Evolutionary conservation across 2,329 filamentous ascomycete genomes (phyloP).

Genomic region (Aspergillus alliaceus): DNA sequence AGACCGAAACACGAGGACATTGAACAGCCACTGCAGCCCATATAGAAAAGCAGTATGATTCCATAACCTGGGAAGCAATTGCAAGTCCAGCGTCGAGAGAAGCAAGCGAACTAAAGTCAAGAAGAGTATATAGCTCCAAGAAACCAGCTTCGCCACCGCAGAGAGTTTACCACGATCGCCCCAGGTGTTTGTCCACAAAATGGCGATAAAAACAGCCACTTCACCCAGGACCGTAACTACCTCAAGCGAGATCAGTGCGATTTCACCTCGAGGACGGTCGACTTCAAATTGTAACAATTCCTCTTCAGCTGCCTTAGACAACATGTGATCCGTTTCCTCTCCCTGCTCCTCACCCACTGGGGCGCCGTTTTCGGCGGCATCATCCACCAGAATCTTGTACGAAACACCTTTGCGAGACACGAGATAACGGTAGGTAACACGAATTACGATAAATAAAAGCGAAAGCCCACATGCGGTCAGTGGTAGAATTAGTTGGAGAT

Average conservation of each 20-base stretch:
- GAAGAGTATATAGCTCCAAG: constrained; percentile 78
- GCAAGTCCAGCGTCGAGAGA: constrained; percentile 58
- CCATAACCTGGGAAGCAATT: constrained; percentile 78
- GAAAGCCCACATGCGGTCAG: constrained; percentile 70
- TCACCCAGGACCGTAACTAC: constrained; percentile 71
- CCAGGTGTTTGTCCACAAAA: constrained; percentile 62
- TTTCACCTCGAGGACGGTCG: constrained; percentile 73
- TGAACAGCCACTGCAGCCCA: constrained; percentile 75
- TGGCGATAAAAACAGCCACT: constrained; percentile 66
- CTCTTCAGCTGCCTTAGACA: constrained; percentile 54
- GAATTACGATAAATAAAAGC: constrained; percentile 62
- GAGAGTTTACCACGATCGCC: constrained; percentile 59
- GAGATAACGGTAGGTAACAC: constrained; percentile 56
- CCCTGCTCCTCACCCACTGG: constrained; percentile 46
- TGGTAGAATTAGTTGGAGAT: constrained; percentile 78
- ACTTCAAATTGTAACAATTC: constrained; percentile 58
- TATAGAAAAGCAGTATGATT: constrained; percentile 90
- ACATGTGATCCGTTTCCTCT: constrained; percentile 55
- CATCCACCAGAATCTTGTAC: constrained; percentile 53
- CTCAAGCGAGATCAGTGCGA: constrained; percentile 70
- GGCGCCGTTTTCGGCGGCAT: constrained; percentile 43
- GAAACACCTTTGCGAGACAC: constrained; percentile 54
- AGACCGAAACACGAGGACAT: constrained; percentile 77
- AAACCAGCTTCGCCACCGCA: constrained; percentile 65
- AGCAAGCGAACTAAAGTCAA: constrained; percentile 72